Percentiles rank a stretch among this genome's conserved stretches.
Conservation (phyloP, 208 protist genomes). For the Leishmania major region DNA sequence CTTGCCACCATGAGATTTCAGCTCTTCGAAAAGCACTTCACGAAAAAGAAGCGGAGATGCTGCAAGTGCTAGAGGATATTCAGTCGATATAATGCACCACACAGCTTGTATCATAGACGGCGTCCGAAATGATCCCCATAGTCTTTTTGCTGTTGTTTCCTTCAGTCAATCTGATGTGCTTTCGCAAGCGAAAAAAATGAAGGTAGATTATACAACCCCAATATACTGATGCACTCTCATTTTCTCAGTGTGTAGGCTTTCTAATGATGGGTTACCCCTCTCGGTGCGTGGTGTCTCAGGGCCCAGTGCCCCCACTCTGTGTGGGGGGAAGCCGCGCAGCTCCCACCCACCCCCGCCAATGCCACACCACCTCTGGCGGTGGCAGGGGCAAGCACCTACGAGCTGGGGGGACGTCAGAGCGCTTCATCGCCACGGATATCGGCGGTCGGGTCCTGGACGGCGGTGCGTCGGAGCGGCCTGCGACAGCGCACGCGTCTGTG, state of each 20-base stretch:
- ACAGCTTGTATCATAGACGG: not conserved
- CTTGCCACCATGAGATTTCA: constrained; percentile 26
- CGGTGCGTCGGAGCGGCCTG: not conserved
- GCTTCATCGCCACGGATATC: not conserved
- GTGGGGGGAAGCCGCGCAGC: not conserved
- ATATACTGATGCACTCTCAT: not conserved
- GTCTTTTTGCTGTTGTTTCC: not conserved
- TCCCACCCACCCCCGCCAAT: not conserved
- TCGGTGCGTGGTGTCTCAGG: not conserved
- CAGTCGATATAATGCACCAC: constrained; percentile 9
- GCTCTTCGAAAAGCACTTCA: constrained; percentile 35
- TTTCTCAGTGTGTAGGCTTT: not conserved
- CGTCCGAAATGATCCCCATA: not conserved
- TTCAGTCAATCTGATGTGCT: not conserved
- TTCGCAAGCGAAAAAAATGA: not conserved
- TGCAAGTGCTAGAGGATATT: constrained; percentile 43
- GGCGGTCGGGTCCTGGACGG: not conserved
- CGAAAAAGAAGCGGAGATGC: constrained; percentile 49
- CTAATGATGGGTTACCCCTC: not conserved
- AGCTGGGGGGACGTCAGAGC: not conserved
- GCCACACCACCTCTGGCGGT: not conserved
- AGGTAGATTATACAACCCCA: not conserved
- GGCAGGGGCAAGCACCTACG: not conserved
- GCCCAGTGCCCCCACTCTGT: not conserved
- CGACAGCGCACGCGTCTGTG: not conserved